These are phyloP conservation scores for Corylus heterophylla DNA, from an alignment of 306 rosid genomes.

Conservation along the genomic window DNA sequence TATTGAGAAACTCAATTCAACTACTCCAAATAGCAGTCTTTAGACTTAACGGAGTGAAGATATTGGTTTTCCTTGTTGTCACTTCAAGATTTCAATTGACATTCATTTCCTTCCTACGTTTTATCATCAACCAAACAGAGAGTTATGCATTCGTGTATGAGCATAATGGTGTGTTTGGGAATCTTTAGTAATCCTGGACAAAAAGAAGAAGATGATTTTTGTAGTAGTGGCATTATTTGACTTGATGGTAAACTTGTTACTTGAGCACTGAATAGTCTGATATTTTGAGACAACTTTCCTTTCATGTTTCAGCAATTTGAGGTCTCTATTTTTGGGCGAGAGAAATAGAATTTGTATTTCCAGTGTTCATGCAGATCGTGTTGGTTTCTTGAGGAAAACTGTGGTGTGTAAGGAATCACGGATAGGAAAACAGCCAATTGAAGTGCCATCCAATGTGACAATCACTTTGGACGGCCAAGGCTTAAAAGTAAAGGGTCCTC, in stretches of 20 bases:
- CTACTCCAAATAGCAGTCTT: neutral
- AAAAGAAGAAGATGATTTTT: neutral
- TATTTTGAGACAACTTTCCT: constrained; percentile 21
- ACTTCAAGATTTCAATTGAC: neutral
- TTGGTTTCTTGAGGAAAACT: constrained; percentile 50
- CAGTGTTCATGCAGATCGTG: constrained; percentile 38
- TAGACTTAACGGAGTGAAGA: neutral
- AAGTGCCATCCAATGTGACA: constrained; percentile 72
- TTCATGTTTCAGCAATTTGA: constrained; percentile 69
- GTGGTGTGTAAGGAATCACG: constrained; percentile 88
- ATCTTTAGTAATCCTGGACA: neutral
- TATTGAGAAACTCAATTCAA: neutral
- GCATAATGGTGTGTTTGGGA: neutral
- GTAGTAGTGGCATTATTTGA: neutral
- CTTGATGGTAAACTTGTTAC: constrained; percentile 14
- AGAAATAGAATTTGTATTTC: constrained; percentile 46
- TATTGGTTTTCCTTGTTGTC: neutral
- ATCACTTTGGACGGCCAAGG: constrained; percentile 72
- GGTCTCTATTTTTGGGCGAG: constrained; percentile 66
- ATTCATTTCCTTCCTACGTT: neutral
- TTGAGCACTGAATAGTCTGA: constrained; percentile 10
- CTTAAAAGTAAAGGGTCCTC: constrained; percentile 80
- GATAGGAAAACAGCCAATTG: constrained; percentile 86
- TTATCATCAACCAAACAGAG: neutral
- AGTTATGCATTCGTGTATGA: neutral